Evolutionary conservation across 495 filamentous ascomycete genomes (phyloP), one percentile per base, ranked within the genome.

Genomic region (Penicillium salamii): DNA sequence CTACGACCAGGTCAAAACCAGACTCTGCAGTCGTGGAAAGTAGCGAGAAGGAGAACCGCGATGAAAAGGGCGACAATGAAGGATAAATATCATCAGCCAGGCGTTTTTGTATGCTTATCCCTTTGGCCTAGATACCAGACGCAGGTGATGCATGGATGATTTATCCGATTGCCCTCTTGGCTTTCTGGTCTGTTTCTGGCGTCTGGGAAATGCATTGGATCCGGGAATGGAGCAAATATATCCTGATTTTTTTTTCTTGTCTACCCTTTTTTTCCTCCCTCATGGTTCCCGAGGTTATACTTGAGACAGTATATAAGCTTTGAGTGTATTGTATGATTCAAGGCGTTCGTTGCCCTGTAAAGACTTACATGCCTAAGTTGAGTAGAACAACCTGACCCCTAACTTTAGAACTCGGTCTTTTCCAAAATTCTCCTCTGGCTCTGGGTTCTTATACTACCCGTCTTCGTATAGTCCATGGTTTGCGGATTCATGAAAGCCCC

Each of bases 51-150:
- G 70, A 71, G 57, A 74, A 70, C 41, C 60, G 53, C 23, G 55
- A 58, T 35, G 56, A 70, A 31, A 67, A 53, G 40, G 49, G 58
- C 36, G 56, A 70, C 34, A 66, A 52, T 43, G 49, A 59, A 43
- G 58, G 52, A 41, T 63, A 42, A 68, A 51, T 21, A 34, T 47
- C 46, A 46, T 20, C 29, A 50, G 51, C 54, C 55, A 54, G 40
- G 20, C 46, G 19, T 54, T 44, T 55, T 42, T 38, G 42, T 46
- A 52, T 55, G 42, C 29, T 46, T 65, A 59, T 65, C 51, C 49
- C 50, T 62, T 65, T 60, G 59, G 59, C 58, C 59, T 65, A 71
- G 69, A 72, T 75, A 72, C 63, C 68, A 72, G 63, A 63, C 63
- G 46, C 59, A 62, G 55, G 58, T 47, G 62, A n/a, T n/a, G n/a